Conservation (phyloP, 768 basidiomycete species). For the Trametes punicea region DNA sequence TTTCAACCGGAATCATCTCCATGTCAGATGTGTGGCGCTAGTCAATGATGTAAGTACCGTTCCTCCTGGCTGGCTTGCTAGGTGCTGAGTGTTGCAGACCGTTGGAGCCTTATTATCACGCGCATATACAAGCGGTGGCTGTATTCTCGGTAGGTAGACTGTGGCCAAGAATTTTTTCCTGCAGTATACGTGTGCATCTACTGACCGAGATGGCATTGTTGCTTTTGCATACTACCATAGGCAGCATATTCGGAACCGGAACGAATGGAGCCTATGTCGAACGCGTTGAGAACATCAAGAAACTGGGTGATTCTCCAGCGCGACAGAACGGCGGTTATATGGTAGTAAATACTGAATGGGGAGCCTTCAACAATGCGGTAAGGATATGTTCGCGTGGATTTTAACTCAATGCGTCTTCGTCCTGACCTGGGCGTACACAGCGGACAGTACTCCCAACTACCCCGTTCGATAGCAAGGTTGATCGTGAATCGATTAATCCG, state of each 20-base stretch:
- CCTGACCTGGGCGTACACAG: slow-evolving; percentile 34
- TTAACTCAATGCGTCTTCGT: too few species aligned
- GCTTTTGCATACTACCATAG: too few species aligned
- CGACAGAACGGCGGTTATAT: slow-evolving; percentile 68
- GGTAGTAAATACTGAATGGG: slow-evolving; percentile 99
- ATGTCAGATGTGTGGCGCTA: slow-evolving; percentile 86
- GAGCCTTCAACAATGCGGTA: slow-evolving; percentile 93
- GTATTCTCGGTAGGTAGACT: slow-evolving; percentile 54
- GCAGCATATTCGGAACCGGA: slow-evolving; percentile 95
- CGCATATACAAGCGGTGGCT: slow-evolving; percentile 91
- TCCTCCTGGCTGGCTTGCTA: background rate
- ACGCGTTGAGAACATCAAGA: slow-evolving; percentile 77
- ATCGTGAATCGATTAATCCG: slow-evolving; percentile 93
- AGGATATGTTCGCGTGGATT: too few species aligned
- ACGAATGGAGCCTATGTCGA: slow-evolving; percentile 99
- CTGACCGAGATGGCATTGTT: background rate
- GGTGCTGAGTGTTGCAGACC: slow-evolving; percentile 51
- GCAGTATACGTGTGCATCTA: background rate
- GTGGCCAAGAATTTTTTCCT: background rate
- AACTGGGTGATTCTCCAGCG: slow-evolving; percentile 65
- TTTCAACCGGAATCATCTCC: slow-evolving; percentile 87
- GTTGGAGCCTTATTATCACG: slow-evolving; percentile 92
- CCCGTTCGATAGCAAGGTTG: slow-evolving; percentile 86
- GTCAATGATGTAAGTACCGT: slow-evolving; percentile 82
- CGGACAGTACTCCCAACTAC: slow-evolving; percentile 83